Percentiles rank a stretch among this genome's conserved stretches.
phyloP scores from a whole-genome alignment of 495 filamentous ascomycete species.

The Lentithecium fluviatile region DNA sequence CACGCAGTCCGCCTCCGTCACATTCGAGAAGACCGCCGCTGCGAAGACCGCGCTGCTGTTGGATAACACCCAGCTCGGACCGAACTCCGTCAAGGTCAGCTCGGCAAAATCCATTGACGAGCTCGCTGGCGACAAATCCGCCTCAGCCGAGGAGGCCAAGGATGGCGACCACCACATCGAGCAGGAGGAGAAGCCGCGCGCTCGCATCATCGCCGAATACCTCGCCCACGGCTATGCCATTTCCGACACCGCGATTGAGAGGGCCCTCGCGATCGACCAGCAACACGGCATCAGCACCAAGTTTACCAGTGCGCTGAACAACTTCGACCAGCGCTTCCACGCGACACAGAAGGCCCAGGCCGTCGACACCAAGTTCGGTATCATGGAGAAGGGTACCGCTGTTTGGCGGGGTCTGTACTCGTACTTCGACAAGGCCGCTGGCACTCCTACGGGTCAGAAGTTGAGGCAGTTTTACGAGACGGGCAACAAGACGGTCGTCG shows the following conservation, averaged over 20 bases:
- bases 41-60: conserved; percentile 95
- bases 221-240: conserved; percentile 89
- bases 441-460: conserved; percentile 80
- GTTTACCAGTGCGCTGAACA: conserved; percentile 70
- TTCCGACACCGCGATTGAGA: conserved; percentile 78
- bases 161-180: conserved; percentile 62
- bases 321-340: conserved; percentile 70
- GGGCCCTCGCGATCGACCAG: conserved; percentile 82
- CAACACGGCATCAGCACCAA: conserved; percentile 80
- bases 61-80: conserved; percentile 89
- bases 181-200: conserved; percentile 93
- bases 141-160: conserved; percentile 42
- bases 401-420: conserved; percentile 67
- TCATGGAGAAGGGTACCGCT: conserved; percentile 65
- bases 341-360: conserved; percentile 77
- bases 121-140: conserved; percentile 51
- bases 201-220: conserved; percentile 92
- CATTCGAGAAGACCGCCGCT: conserved; percentile 92
- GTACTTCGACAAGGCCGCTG: conserved; percentile 91
- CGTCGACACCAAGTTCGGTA: conserved; percentile 74
- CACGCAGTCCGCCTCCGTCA: conserved; percentile 79
- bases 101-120: conserved; percentile 63
- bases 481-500: conserved; percentile 78
- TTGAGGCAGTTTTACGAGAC: conserved; percentile 81
- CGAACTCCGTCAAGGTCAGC: conserved; percentile 74